Evolutionary conservation across 345 rosid genomes (phyloP), one percentile per base, ranked within the genome.

Genomic region (Sapria himalayana): DNA sequence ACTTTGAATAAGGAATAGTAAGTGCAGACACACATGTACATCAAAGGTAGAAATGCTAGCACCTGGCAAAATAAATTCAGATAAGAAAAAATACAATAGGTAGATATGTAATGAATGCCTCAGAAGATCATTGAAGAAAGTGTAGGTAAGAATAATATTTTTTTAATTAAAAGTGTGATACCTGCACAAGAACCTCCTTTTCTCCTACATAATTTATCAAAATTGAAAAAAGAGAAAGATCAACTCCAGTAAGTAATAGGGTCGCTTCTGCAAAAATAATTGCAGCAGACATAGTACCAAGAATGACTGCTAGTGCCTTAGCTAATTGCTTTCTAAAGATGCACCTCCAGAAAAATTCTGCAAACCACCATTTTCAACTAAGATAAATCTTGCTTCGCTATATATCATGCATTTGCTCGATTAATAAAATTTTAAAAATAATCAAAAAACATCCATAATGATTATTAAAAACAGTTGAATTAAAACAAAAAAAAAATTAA

Each of bases 221-320:
- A 54, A 91, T 64, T 15, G 96, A 91, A 62, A 91, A 77, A 42
- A 91, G 94, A 33, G 99, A 91, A 15, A 84, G 75, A 56, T 91
- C 76, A 61, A 81, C 71, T 27, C 65, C 76, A 51, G 71, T 65
- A 11, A 70, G 78, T 39, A 91, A 72, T 31, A 91, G 71, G 49
- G 92, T 91, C 34, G 94, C 93, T 63, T 91, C 99, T 22, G 99
- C 99, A 45, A 91, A 70, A 53, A 91, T 93, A 73, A 84, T 84
- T 43, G 96, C 94, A 22, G 66, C 96, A 5, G 99, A 80, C 85
- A 91, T 84, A 31, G 68, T 52, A 22, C 85, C 85, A 29, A 75
- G 70, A 29, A 73, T 20, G 33, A 80, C 39, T 33, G 99, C 99
- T 50, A 73, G 70, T 41, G 64, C 48, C 73, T 71, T 70, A 60